Conservation (phyloP, 2,329 filamentous ascomycete genomes). For the Knoxdaviesia proteae region DNA sequence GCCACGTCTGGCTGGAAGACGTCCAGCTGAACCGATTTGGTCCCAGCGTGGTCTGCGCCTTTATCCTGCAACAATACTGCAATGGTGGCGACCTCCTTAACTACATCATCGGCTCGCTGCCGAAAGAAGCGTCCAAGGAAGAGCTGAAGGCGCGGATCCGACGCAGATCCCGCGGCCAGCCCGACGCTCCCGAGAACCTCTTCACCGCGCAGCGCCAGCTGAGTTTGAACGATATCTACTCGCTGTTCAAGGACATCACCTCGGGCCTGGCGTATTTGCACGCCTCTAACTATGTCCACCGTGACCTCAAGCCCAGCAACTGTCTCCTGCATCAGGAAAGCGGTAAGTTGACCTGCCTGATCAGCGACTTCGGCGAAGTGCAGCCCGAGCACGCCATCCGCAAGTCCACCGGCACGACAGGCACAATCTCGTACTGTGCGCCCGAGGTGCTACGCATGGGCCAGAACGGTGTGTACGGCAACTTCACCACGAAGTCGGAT, state of each 20-base stretch:
- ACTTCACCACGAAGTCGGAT: slow-evolving; percentile 93
- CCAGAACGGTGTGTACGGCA: slow-evolving; percentile 52
- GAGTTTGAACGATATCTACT: slow-evolving; percentile 83
- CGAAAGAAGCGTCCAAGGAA: slow-evolving; percentile 50
- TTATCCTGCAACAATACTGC: slow-evolving; percentile 95
- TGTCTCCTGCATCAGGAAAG: slow-evolving; percentile 69
- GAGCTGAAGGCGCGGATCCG: slow-evolving; percentile 76
- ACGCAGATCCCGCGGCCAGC: slow-evolving; percentile 57
- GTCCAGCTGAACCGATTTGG: slow-evolving; percentile 68
- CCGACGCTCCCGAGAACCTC: slow-evolving; percentile 38
- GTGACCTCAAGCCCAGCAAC: slow-evolving; percentile 90
- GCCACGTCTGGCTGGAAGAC: slow-evolving; percentile 93
- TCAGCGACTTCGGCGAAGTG: slow-evolving; percentile 96
- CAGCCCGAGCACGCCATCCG: slow-evolving; percentile 63
- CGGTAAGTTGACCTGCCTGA: slow-evolving; percentile 54
- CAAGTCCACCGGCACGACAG: slow-evolving; percentile 82
- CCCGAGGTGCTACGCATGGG: slow-evolving; percentile 70
- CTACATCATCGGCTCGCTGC: slow-evolving; percentile 54
- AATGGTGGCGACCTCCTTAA: slow-evolving; percentile 80
- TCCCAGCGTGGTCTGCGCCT: slow-evolving; percentile 80
- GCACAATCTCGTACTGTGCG: slow-evolving; percentile 93
- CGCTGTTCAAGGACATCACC: slow-evolving; percentile 87
- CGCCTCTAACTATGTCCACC: slow-evolving; percentile 78
- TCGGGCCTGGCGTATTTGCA: slow-evolving; percentile 82
- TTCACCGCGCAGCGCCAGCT: slow-evolving; percentile 20